Base-by-base conservation (phyloP, 257 asterid species). In the Linderniella brevidens region DNA sequence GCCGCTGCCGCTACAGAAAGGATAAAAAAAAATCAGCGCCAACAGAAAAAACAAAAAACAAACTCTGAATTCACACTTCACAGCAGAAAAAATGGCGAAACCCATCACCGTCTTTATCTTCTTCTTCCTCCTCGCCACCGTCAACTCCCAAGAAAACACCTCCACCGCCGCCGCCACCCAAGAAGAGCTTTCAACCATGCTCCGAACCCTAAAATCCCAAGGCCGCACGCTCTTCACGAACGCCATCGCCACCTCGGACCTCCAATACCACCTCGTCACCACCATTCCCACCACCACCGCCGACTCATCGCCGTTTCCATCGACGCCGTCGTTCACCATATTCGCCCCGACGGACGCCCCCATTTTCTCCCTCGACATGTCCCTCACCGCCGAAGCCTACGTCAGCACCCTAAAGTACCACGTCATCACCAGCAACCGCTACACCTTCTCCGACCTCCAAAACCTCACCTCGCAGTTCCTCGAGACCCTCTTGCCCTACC, bases 211-310 rank as follows among this genome's bases (percentile, higher is more conserved):
- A 53, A 41, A 70, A n/a, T 41, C 16, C 63, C 62, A 32, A 48
- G 92, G 85, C 15, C 71, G 62, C 71, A 58, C 67, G 0, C 92
- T 76, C 57, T 76, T 79, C 53, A 63, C 80, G 68, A 79, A 79
- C 70, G 79, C 77, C 47, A 58, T 75, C 16, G 25, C 76, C 62
- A 79, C 92, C 60, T 72, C 92, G 54, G 86, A 76, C 58, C 63
- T 79, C 58, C 68, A 72, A 17, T 64, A 54, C 70, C 72, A 79
- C 58, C 72, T 79, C 55, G 67, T 67, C 75, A 18, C 63, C 46
- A 17, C 59, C 40, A 2, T 36, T 47, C 38, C 48, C 15, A 17
- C 60, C 49, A 13, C 48, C 8, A 6, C 32, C 32, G 32, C 32
- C 32, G 6, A 25, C 32, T 25, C 32, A 25, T 25, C 32, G 3